Evolutionary conservation across 208 protist genomes (phyloP), one percentile per base, ranked within the genome.

Genomic region (Novymonas esmeraldas): DNA sequence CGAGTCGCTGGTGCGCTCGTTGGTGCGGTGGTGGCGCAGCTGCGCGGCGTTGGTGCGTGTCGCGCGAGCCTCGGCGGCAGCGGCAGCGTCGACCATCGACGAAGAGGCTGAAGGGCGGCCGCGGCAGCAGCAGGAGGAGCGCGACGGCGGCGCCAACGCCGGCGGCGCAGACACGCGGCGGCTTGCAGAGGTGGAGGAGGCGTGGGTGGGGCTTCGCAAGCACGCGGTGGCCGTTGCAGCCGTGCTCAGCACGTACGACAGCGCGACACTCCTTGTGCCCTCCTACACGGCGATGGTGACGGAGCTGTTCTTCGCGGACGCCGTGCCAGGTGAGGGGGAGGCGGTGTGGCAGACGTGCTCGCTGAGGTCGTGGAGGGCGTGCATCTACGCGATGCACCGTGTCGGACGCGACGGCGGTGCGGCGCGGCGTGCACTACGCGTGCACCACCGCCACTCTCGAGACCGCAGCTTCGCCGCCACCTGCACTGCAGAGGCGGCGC

Each of bases 1-100:
- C 48, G 41, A 55, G 49, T 36, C 18, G 36, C 38, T 74, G 69
- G 69, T 74, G n/a, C n/a, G n/a, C n/a, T n/a, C n/a, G n/a, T n/a
- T n/a, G n/a, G n/a, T n/a, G n/a, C n/a, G n/a, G n/a, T n/a, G n/a
- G n/a, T n/a, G 69, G 69, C 16, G 41, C 13, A 16, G 51, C 41
- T 74, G 69, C 28, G 20, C 55, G 16, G 22, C 36, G 14, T 18
- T 50, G 24, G 34, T 46, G 9, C 26, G 20, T 34, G 22, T 38
- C 7, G 63, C 61, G n/a, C 38, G 42, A 22, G 22, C 54, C 10
- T 44, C 16, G 11, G 34, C 16, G 26, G 26, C 46, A 9, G 22
- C 38, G 26, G 13, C 45, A 38, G 34, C 14, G 42, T 29, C 11
- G 24, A 14, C 28, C 31, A 56, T 26, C 20, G 46, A 65, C 16